Percentiles rank a stretch among this genome's conserved stretches.
Evolutionary conservation across 2,329 filamentous ascomycete genomes (phyloP).

Genomic region (Tothia fuscella): DNA sequence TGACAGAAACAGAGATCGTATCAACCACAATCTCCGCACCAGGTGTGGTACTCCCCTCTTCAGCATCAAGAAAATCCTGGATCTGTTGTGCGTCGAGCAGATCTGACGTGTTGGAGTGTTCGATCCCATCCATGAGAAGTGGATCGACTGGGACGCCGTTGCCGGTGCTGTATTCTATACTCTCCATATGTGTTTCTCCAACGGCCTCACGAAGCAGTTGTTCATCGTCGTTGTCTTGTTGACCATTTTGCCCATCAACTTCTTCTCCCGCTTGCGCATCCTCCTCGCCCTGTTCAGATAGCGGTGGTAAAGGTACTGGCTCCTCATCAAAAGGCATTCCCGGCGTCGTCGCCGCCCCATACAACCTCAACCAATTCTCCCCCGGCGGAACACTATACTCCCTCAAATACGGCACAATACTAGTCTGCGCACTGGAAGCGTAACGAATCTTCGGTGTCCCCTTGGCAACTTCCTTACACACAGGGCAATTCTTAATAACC

Average conservation of each 20-base stretch:
- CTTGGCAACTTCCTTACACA: slow-evolving; percentile 59
- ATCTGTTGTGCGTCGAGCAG: no score
- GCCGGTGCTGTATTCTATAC: neutral
- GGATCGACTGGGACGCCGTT: neutral
- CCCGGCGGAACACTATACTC: slow-evolving; percentile 9
- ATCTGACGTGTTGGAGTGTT: no score
- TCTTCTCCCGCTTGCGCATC: neutral
- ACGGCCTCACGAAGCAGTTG: neutral
- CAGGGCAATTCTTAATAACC: slow-evolving; percentile 80
- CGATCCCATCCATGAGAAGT: neutral
- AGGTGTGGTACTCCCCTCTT: no score
- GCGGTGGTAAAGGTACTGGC: neutral
- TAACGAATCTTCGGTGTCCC: slow-evolving; percentile 4
- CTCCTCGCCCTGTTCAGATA: neutral
- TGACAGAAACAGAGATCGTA: no score
- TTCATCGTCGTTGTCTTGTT: neutral
- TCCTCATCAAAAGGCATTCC: neutral
- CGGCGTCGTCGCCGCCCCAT: no score
- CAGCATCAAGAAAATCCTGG: no score
- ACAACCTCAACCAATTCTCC: slow-evolving; percentile 2
- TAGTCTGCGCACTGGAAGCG: neutral
- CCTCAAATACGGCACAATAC: neutral
- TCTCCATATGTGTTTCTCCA: neutral
- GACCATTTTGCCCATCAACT: neutral
- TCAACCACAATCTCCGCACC: no score